Conservation (phyloP, 139 green algal species). For the Chloropicon primus region DNA sequence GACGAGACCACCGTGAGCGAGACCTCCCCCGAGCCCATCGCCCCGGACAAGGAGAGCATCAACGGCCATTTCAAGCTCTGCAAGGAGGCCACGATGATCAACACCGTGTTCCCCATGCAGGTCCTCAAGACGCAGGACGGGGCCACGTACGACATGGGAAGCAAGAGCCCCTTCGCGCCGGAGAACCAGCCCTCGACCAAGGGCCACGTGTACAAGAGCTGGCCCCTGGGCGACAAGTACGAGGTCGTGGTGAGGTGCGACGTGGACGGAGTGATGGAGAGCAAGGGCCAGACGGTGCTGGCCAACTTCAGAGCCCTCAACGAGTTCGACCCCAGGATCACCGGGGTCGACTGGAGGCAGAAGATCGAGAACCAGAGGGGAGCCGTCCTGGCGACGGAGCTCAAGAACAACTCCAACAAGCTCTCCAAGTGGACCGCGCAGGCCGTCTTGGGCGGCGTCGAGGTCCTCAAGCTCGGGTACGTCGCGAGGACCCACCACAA, state of each 20-base stretch:
- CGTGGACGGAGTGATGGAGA: constrained; percentile 62
- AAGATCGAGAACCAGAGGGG: constrained; percentile 92
- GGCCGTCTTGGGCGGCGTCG: constrained; percentile 72
- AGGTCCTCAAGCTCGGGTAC: constrained; percentile 92
- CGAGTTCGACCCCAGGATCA: constrained; percentile 73
- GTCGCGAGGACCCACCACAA: constrained; percentile 30
- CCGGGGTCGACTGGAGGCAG: constrained; percentile 79
- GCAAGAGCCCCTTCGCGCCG: constrained; percentile 57
- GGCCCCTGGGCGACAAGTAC: constrained; percentile 39
- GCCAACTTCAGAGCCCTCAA: constrained; percentile 86
- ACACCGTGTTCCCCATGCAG: constrained; percentile 87
- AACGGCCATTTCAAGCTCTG: constrained; percentile 78
- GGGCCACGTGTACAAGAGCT: constrained; percentile 69
- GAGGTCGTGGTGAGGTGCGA: constrained; percentile 79
- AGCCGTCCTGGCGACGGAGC: constrained; percentile 88
- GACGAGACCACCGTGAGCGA: constrained; percentile 47
- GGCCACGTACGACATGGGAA: constrained; percentile 34
- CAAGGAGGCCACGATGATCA: constrained; percentile 78
- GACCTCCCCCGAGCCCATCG: constrained; percentile 45
- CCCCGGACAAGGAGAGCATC: constrained; percentile 80
- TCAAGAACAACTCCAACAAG: constrained; percentile 97
- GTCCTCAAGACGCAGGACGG: constrained; percentile 16
- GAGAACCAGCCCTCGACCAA: constrained; percentile 27
- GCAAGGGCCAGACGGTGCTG: constrained; percentile 50
- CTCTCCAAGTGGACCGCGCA: constrained; percentile 88